A percentile compares a stretch with the other conserved stretches of the same genome.
phyloP scores from a whole-genome alignment of 371 early-diverging fungal species.

The Nematocida displodere region DNA sequence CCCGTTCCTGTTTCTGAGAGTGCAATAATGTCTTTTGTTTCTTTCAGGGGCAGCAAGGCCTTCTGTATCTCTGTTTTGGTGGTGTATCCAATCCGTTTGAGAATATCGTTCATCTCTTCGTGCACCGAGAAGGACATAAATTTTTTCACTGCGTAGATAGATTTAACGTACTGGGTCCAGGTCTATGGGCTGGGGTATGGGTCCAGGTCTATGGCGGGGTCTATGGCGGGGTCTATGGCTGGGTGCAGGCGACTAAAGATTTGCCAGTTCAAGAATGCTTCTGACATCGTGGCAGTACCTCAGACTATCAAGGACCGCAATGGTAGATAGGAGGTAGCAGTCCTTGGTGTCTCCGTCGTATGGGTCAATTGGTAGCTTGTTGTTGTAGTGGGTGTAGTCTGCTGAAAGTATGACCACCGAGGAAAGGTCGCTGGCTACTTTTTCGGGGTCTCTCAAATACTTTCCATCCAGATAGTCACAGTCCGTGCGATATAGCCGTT shows the following conservation, averaged over 20 bases:
- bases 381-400: not conserved
- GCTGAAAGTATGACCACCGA: constrained; percentile 15
- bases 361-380: constrained; percentile 32
- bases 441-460: constrained; percentile 8
- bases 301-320: constrained; percentile 23
- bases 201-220: too few relatives aligned
- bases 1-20: constrained; percentile 96
- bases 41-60: constrained; percentile 95
- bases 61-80: constrained; percentile 89
- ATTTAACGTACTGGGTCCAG: not conserved
- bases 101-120: constrained; percentile 73
- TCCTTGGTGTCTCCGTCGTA: constrained; percentile 21
- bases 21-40: constrained; percentile 83
- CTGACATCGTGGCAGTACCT: constrained; percentile 26
- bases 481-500: constrained; percentile 8
- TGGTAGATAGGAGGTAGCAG: constrained; percentile 30
- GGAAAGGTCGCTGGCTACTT: constrained; percentile 19
- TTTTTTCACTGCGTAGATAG: too few relatives aligned
- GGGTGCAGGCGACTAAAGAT: too few relatives aligned
- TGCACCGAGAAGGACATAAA: constrained; percentile 69
- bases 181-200: too few relatives aligned
- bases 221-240: too few relatives aligned
- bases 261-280: constrained; percentile 34
- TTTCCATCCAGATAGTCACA: constrained; percentile 20
- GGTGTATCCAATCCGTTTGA: constrained; percentile 72